Evolutionary conservation across 768 basidiomycete genomes (phyloP).

Genomic region (Baorangia bicolor): DNA sequence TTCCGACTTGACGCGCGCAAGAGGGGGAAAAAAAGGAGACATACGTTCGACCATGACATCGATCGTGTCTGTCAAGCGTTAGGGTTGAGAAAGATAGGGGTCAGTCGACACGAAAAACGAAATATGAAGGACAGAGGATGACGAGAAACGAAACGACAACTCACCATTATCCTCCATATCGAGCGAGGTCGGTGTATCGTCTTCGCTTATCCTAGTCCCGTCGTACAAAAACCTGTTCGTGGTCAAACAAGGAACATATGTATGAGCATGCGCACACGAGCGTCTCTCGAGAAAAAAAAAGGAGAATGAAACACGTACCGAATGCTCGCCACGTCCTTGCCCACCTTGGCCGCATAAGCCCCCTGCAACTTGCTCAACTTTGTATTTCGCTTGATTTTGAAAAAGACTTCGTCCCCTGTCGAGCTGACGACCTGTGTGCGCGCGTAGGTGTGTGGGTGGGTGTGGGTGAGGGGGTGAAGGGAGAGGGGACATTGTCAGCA

Average conservation of each 20-base stretch:
- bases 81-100: not conserved
- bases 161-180: conserved; percentile 90
- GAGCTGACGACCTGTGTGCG: conserved; percentile 64
- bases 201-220: conserved; percentile 79
- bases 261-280: not conserved
- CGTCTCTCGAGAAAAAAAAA: conserved; percentile 3
- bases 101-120: not conserved
- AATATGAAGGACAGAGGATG: too few relatives aligned
- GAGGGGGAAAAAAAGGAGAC: conserved; percentile 22
- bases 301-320: conserved; percentile 53
- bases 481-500: not conserved
- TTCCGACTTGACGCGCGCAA: not conserved
- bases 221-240: conserved; percentile 82
- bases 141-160: conserved; percentile 21
- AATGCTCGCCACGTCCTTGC: conserved; percentile 84
- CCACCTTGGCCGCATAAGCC: conserved; percentile 90
- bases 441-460: not conserved
- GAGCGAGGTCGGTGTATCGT: conserved; percentile 80
- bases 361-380: conserved; percentile 90
- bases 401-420: conserved; percentile 86
- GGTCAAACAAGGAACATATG: too few relatives aligned
- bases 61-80: conserved; percentile 64
- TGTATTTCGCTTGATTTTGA: conserved; percentile 95
- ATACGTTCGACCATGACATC: conserved; percentile 97
- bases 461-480: not conserved